Evolutionary conservation across 805 yeast species (phyloP), one percentile per base, ranked within the genome.

Genomic region (Kluyveromyces lactis): DNA sequence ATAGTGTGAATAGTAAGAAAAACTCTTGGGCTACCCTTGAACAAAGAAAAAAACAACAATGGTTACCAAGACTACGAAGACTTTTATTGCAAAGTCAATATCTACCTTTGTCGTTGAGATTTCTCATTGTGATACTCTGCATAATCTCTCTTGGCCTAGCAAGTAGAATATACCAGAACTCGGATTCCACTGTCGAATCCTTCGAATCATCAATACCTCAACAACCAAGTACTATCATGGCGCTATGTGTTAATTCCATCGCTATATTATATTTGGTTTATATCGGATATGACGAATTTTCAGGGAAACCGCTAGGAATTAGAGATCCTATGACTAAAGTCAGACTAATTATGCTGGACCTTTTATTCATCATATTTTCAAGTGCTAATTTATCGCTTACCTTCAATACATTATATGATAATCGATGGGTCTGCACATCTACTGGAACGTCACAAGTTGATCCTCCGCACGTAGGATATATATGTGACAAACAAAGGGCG

Each of bases 171-270:
- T 76, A 69, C 55, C 49, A 60, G 39, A 55, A 66, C 43, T 62
- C 73, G 4, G 46, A 56, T 31, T 21, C 53, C 26, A 33, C 38
- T 23, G 37, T 42, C 12, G 40, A 41, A 21, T 23, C 45, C 5
- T 18, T 42, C 8, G 46, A 47, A 8, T 33, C 45, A 1, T 44
- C 46, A 3, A 61, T 85, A 6, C 66, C 72, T 6, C 95, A 84
- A 55, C 87, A 84, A 53, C 82, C 98, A 13, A 81, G 95, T 50
- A 85, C 97, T 0, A 79, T 89, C 33, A 86, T 92, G 95, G 92
- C 97, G 3, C 73, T 92, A 2, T 78, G 78, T 38, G 95, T 90
- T 3, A 90, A 87, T 53, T 67, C 86, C 21, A 68, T 79, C 45
- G 95, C 95, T 2, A 62, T 86, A 18, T 72, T 77, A 0, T 92